Conservation (phyloP, 345 rosid genomes). For the Citrus maxima region DNA sequence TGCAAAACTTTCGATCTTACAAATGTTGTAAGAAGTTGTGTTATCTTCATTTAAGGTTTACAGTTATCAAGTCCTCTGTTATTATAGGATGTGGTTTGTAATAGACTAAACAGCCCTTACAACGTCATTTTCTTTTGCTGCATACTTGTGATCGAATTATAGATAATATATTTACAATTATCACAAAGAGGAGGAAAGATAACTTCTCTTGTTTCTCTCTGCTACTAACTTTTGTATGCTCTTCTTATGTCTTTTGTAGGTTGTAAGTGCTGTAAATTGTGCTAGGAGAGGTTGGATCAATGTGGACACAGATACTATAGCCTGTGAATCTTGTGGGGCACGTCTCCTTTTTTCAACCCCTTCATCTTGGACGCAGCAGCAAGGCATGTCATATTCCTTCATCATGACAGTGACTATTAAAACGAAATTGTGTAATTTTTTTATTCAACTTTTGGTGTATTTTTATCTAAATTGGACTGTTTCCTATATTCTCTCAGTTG, state of each 20-base stretch:
- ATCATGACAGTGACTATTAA: not conserved
- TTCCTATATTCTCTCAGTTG: constrained; percentile 49
- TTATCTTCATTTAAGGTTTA: not conserved
- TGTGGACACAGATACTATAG: constrained; percentile 66
- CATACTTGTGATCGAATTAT: not conserved
- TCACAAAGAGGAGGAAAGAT: not conserved
- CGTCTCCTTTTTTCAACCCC: constrained; percentile 80
- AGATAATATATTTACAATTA: not conserved
- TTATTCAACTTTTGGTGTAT: not conserved
- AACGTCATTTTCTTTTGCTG: not conserved
- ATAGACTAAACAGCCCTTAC: not conserved
- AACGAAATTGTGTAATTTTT: not conserved
- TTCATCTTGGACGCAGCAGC: constrained; percentile 78
- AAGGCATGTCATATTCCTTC: constrained; percentile 47
- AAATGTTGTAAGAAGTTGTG: not conserved
- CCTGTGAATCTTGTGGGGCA: constrained; percentile 92
- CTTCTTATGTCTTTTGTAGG: constrained; percentile 39
- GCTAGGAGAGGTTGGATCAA: constrained; percentile 96
- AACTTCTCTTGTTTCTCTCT: not conserved
- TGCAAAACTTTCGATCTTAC: not conserved
- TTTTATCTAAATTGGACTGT: constrained; percentile 17
- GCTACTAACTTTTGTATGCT: not conserved
- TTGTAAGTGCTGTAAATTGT: constrained; percentile 82
- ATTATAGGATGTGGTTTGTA: not conserved
- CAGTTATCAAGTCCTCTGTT: not conserved